These are phyloP conservation scores for Coemansia sp. DNA, from an alignment of 192 early-diverging fungal species.

Conservation along the genomic window DNA sequence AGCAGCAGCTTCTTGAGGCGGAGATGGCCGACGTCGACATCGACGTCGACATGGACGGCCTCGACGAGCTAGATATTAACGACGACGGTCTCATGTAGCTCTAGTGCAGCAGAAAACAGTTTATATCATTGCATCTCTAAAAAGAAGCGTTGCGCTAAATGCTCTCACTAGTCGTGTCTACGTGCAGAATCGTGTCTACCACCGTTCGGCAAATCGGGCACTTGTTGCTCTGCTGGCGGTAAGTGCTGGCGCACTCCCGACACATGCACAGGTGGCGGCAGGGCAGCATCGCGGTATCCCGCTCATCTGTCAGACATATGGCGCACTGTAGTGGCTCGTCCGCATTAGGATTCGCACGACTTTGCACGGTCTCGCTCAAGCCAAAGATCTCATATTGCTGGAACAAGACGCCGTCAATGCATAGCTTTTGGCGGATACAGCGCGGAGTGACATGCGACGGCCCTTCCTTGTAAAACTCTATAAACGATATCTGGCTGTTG, in stretches of 20 bases:
- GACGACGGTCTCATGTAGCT: not conserved
- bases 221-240: conserved; percentile 56
- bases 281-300: conserved; percentile 70
- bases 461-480: conserved; percentile 41
- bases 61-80: not conserved
- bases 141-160: not conserved
- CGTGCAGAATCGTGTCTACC: conserved; percentile 38
- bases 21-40: conserved; percentile 33
- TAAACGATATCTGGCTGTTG: conserved; percentile 41
- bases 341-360: not conserved
- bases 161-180: conserved; percentile 8
- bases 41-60: conserved; percentile 8
- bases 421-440: conserved; percentile 45
- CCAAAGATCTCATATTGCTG: conserved; percentile 48
- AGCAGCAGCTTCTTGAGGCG: conserved; percentile 36
- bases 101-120: not conserved
- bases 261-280: conserved; percentile 84
- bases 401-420: conserved; percentile 25
- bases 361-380: conserved; percentile 27
- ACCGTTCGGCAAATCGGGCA: conserved; percentile 51
- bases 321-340: conserved; percentile 64
- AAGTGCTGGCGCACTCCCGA: conserved; percentile 66
- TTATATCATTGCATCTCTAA: not conserved
- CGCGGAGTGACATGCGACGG: conserved; percentile 27
- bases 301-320: conserved; percentile 72